These are phyloP conservation scores for Paralagenidium karlingii DNA, from an alignment of 352 stramenopile species.

Conservation along the genomic window DNA sequence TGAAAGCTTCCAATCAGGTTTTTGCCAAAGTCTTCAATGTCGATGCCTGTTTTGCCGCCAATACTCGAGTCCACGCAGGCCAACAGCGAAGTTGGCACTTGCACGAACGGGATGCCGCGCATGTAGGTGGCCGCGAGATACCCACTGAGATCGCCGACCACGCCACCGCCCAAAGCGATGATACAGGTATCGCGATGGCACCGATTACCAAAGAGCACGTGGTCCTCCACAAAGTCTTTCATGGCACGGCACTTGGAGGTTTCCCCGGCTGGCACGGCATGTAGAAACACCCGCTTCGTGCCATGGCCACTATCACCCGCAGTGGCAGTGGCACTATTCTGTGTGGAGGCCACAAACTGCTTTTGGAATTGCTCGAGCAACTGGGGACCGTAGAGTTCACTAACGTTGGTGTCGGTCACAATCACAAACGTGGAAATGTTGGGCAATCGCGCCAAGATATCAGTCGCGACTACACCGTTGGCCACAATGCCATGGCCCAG, in stretches of 20 bases:
- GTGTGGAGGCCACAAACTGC: slow-evolving; percentile 16
- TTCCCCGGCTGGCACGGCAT: slow-evolving; percentile 53
- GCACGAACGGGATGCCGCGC: slow-evolving; percentile 77
- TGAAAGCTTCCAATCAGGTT: slow-evolving; percentile 99
- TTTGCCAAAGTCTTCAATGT: slow-evolving; percentile 90
- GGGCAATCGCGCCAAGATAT: slow-evolving; percentile 41
- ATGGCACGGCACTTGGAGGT: slow-evolving; percentile 65
- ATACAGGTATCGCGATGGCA: slow-evolving; percentile 76
- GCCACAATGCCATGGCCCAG: slow-evolving; percentile 51
- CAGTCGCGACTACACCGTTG: slow-evolving; percentile 41
- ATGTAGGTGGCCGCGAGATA: slow-evolving; percentile 98
- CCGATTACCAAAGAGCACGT: slow-evolving; percentile 66
- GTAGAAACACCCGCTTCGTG: slow-evolving; percentile 40
- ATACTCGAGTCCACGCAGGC: slow-evolving; percentile 98
- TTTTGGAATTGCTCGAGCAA: slow-evolving; percentile 25
- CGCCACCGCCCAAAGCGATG: slow-evolving; percentile 89
- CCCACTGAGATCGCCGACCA: slow-evolving; percentile 96
- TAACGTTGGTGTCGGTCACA: slow-evolving; percentile 67
- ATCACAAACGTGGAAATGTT: slow-evolving; percentile 67
- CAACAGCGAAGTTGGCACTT: slow-evolving; percentile 96
- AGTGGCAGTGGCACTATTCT: slow-evolving; percentile 4
- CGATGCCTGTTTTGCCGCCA: slow-evolving; percentile 96
- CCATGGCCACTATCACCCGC: background rate
- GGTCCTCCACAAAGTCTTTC: slow-evolving; percentile 71
- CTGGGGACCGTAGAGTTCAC: slow-evolving; percentile 54